These are phyloP conservation scores for Pugionium cornutum DNA, from an alignment of 345 rosid genomes.

Conservation along the genomic window DNA sequence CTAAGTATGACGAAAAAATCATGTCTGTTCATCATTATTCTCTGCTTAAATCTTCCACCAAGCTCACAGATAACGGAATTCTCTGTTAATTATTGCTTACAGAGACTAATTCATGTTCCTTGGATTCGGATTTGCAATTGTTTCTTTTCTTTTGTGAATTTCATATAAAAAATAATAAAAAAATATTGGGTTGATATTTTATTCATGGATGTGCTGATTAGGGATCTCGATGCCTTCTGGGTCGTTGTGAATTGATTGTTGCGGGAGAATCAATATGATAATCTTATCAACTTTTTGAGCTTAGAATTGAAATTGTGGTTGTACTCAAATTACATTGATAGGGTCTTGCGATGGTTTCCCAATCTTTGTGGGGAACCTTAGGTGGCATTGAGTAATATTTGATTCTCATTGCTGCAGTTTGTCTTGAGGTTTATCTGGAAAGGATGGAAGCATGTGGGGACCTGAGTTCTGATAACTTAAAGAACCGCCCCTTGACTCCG, in stretches of 20 bases:
- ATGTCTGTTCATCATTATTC: slow-evolving; percentile 4
- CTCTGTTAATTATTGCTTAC: background rate
- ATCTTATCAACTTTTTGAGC: background rate
- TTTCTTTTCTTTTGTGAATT: background rate
- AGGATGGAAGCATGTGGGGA: slow-evolving; percentile 53
- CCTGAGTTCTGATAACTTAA: slow-evolving; percentile 46
- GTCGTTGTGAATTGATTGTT: background rate
- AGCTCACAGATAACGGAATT: background rate
- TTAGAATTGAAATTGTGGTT: background rate
- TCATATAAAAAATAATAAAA: background rate
- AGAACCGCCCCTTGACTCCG: slow-evolving; percentile 62
- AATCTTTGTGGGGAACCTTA: background rate
- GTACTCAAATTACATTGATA: background rate
- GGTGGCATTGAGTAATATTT: slow-evolving; percentile 31
- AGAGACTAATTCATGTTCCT: slow-evolving; percentile 8
- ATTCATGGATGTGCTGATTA: slow-evolving; percentile 1
- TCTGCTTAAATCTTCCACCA: slow-evolving; percentile 4
- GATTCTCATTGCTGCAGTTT: slow-evolving; percentile 47
- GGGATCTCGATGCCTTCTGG: background rate
- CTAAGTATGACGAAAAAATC: background rate
- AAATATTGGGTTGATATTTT: background rate
- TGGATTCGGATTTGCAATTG: background rate
- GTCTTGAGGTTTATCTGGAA: slow-evolving; percentile 34
- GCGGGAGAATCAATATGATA: slow-evolving; percentile 4
- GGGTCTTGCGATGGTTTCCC: background rate